Evolutionary conservation across 2,329 filamentous ascomycete genomes (phyloP), one percentile per base, ranked within the genome.

Genomic region (Ceratocystiopsis minuta): DNA sequence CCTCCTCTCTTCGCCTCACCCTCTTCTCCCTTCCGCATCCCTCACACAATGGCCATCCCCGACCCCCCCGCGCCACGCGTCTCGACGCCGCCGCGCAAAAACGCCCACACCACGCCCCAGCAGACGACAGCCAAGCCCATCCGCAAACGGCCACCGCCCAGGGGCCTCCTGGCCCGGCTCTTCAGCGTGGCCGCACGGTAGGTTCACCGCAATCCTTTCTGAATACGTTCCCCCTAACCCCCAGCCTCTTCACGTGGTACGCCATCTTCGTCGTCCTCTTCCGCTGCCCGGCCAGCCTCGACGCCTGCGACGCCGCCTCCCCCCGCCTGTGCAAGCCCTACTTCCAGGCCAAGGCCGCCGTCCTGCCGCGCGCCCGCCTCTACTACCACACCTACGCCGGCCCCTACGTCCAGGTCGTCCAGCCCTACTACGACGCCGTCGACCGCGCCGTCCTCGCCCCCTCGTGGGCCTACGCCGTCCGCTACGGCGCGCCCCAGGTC

Each of bases 381-480:
- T 93, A 92, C 61, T 96, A 95, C 59, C 65, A 88, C 50, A 60
- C 72, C 44, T 93, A 95, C 54, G 79, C 83, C 18, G 80, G 79
- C 6, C 83, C 85, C 3, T 90, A 95, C 55, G 74, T 94, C 47
- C 71, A 87, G 34, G 63, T 74, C 39, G 78, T 72, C 33, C 75
- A 72, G 46, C 88, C 88, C 1, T 94, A 96, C 60, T 80, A 80
- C 54, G 54, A 72, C 16, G 63, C 63, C 0, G 58, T 75, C 38
- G 67, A 80, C 49, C 70, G 76, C 50, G 62, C 67, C 36, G 64
- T 92, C 39, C 72, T 90, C 53, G 63, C 68, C 3, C 90, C 90
- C 0, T 68, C 74, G 3, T 70, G 75, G 43, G 65, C 63, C 11
- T 73, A 84, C 48, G 74, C 75, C 15, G 73, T 74, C 53, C 76